phyloP scores from a whole-genome alignment of 139 green algal species.

The Asterochloris sp. region DNA sequence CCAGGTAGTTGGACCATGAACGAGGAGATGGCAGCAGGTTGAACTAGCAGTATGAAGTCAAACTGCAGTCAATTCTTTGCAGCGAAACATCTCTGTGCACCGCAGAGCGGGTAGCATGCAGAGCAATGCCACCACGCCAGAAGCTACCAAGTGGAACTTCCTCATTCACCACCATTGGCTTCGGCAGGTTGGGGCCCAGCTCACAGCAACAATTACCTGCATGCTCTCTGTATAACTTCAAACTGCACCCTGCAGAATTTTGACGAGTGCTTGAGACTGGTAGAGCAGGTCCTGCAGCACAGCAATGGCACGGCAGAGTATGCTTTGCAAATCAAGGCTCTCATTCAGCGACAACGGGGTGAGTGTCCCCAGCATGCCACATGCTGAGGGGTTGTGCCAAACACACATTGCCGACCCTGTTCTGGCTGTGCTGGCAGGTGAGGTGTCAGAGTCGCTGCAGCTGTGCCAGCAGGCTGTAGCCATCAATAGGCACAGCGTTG shows the following conservation, averaged over 20 bases:
- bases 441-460: slow-evolving; percentile 65
- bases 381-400: neutral
- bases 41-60: too few relatives aligned
- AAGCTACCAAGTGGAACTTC: slow-evolving; percentile 18
- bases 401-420: neutral
- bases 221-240: neutral
- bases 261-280: slow-evolving; percentile 60
- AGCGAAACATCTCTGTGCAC: too few relatives aligned
- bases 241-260: slow-evolving; percentile 52
- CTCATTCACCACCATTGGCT: slow-evolving; percentile 47
- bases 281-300: slow-evolving; percentile 46
- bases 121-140: too few relatives aligned
- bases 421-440: slow-evolving; percentile 27
- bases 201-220: neutral
- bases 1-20: too few relatives aligned
- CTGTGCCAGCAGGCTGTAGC: slow-evolving; percentile 69
- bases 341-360: slow-evolving; percentile 71
- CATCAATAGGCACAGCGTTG: slow-evolving; percentile 64
- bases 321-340: slow-evolving; percentile 63
- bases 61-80: too few relatives aligned
- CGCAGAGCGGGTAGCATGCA: too few relatives aligned
- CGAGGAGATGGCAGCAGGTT: too few relatives aligned
- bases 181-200: slow-evolving; percentile 40
- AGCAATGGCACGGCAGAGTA: slow-evolving; percentile 52
- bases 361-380: neutral